A percentile compares a stretch with the other conserved stretches of the same genome.
Conservation (phyloP, 140 eudicot genomes). For the Bidens hawaiensis region DNA sequence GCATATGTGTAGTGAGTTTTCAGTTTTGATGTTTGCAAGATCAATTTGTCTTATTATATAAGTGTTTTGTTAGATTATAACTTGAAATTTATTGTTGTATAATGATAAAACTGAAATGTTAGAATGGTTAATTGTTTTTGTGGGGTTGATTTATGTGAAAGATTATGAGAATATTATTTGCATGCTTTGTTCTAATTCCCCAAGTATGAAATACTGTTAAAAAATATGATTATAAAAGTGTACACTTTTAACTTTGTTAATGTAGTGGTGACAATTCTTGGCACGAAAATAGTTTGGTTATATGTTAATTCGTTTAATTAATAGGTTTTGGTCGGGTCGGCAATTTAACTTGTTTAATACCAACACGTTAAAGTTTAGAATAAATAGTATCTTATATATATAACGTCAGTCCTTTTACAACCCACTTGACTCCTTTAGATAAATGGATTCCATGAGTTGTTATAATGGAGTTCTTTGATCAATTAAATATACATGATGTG, state of each 20-base stretch:
- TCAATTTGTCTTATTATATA: background rate
- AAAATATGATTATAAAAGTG: no score
- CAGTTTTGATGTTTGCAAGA: background rate
- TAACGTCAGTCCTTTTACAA: background rate
- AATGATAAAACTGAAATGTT: background rate
- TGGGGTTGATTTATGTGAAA: background rate
- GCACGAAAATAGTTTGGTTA: background rate
- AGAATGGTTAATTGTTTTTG: slow-evolving; percentile 17
- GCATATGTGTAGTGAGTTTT: background rate
- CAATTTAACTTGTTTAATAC: background rate
- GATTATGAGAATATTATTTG: background rate
- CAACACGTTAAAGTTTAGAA: background rate
- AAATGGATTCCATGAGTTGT: background rate
- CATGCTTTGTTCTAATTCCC: background rate
- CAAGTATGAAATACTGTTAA: no score
- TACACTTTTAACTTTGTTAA: background rate
- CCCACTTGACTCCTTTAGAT: background rate
- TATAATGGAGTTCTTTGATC: no score
- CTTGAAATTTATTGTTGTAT: background rate
- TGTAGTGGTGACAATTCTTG: background rate
- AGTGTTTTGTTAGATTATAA: background rate
- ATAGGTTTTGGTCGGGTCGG: background rate
- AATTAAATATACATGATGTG: no score
- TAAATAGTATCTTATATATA: background rate
- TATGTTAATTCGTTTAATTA: background rate